Evolutionary conservation across 768 basidiomycete species (phyloP).

Genomic region (Thelephora aurantiotincta): DNA sequence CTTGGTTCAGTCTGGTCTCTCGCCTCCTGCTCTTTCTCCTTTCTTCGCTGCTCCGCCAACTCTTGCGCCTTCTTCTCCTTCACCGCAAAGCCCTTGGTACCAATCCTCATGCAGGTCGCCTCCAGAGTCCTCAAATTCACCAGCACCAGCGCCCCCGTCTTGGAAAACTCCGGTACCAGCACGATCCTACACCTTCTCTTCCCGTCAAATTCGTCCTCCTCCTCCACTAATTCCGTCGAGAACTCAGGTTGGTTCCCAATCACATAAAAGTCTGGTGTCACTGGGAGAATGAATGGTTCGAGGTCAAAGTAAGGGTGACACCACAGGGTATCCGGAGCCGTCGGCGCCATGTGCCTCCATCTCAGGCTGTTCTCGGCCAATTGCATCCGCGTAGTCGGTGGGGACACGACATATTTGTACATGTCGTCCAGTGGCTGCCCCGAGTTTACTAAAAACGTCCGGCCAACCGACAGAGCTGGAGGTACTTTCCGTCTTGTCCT

Average conservation of each 20-base stretch:
- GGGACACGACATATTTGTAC: slow-evolving; percentile 77
- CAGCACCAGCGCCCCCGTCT: slow-evolving; percentile 66
- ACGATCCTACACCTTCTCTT: slow-evolving; percentile 50
- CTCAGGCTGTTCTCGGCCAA: slow-evolving; percentile 68
- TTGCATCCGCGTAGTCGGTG: slow-evolving; percentile 54
- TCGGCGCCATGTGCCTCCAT: slow-evolving; percentile 98
- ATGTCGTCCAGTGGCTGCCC: slow-evolving; percentile 94
- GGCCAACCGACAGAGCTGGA: slow-evolving; percentile 8
- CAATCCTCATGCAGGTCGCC: slow-evolving; percentile 23
- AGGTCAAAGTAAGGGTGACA: slow-evolving; percentile 83
- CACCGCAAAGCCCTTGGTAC: too few species aligned
- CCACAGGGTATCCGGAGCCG: slow-evolving; percentile 97
- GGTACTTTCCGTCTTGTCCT: background rate
- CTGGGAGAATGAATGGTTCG: slow-evolving; percentile 83
- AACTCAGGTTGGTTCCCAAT: slow-evolving; percentile 87
- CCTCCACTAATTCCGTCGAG: slow-evolving; percentile 50
- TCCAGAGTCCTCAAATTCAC: slow-evolving; percentile 69
- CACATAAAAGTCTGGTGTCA: slow-evolving; percentile 82
- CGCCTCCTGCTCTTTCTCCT: too few species aligned
- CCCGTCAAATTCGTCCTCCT: slow-evolving; percentile 15
- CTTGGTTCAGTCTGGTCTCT: too few species aligned
- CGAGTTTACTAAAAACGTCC: slow-evolving; percentile 69
- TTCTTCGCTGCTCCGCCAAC: too few species aligned
- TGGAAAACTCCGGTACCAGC: slow-evolving; percentile 67
- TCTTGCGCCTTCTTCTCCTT: too few species aligned